Percentiles rank a stretch among this genome's conserved stretches.
These are phyloP conservation scores for Paxillus rubicundulus DNA, from an alignment of 768 basidiomycete genomes.

Conservation along the genomic window DNA sequence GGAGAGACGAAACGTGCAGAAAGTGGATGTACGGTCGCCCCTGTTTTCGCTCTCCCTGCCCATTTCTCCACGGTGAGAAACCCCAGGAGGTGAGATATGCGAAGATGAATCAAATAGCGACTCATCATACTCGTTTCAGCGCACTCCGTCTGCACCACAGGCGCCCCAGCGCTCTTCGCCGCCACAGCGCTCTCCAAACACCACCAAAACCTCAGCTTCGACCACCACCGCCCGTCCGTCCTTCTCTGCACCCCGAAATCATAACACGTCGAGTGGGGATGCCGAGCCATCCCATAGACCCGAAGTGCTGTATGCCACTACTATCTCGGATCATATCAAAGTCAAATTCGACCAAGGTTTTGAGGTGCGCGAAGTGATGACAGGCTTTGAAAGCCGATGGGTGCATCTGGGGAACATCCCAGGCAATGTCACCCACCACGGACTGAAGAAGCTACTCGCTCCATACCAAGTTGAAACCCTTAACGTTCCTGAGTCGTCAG, in stretches of 20 bases:
- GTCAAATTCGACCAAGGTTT: conserved; percentile 63
- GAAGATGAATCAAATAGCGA: neutral
- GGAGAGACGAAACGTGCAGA: neutral
- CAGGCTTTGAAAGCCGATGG: conserved; percentile 70
- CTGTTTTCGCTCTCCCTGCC: neutral
- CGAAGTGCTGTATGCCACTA: conserved; percentile 27
- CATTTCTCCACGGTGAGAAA: conserved; percentile 8
- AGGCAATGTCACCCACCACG: conserved; percentile 25
- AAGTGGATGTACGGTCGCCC: neutral
- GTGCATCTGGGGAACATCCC: conserved; percentile 55
- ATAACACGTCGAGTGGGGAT: neutral
- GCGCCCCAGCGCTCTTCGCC: neutral
- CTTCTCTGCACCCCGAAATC: neutral
- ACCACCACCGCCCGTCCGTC: neutral
- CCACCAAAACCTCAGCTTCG: neutral
- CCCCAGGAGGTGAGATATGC: conserved; percentile 9
- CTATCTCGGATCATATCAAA: conserved; percentile 52
- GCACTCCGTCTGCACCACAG: neutral
- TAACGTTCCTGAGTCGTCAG: conserved; percentile 25
- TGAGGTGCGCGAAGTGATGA: conserved; percentile 50
- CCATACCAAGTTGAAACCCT: conserved; percentile 45
- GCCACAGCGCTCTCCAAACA: neutral
- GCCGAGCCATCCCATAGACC: conserved; percentile 8
- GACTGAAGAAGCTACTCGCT: conserved; percentile 39
- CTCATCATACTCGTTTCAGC: neutral